Conservation (phyloP, 1,284 basidiomycete genomes). For the Rhodofomes roseus region DNA sequence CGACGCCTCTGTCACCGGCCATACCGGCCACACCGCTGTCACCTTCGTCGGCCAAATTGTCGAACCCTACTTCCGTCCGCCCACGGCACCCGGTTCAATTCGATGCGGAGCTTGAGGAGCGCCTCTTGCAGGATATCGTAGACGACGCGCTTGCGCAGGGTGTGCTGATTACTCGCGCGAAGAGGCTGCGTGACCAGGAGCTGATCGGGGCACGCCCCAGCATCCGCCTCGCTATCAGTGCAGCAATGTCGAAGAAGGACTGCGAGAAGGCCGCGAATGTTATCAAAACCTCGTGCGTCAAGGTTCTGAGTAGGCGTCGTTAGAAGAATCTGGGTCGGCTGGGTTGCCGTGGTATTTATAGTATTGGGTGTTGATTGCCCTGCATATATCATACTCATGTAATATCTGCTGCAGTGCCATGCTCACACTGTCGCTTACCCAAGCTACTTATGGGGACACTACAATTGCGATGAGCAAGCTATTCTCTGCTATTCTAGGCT, state of each 20-base stretch:
- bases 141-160: conserved; percentile 79
- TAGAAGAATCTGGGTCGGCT: conserved; percentile 13
- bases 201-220: conserved; percentile 80
- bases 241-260: conserved; percentile 84
- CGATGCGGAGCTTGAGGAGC: conserved; percentile 73
- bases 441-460: no score
- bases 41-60: conserved; percentile 28
- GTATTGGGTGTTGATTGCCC: neutral
- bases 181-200: conserved; percentile 81
- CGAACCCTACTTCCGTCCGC: conserved; percentile 41
- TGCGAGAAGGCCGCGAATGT: conserved; percentile 83
- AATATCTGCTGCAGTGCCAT: neutral
- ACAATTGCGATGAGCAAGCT: no score
- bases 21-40: conserved; percentile 14
- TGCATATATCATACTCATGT: neutral
- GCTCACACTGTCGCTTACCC: no score
- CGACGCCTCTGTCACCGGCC: conserved; percentile 25
- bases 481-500: no score
- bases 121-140: conserved; percentile 81
- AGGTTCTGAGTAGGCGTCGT: conserved; percentile 55
- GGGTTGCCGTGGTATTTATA: neutral
- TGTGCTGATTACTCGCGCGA: conserved; percentile 80
- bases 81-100: conserved; percentile 44
- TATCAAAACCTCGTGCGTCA: conserved; percentile 73
- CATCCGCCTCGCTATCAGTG: conserved; percentile 79